Conservation (phyloP, 176 grass and related monocot species). For the Alopecurus myosuroides region DNA sequence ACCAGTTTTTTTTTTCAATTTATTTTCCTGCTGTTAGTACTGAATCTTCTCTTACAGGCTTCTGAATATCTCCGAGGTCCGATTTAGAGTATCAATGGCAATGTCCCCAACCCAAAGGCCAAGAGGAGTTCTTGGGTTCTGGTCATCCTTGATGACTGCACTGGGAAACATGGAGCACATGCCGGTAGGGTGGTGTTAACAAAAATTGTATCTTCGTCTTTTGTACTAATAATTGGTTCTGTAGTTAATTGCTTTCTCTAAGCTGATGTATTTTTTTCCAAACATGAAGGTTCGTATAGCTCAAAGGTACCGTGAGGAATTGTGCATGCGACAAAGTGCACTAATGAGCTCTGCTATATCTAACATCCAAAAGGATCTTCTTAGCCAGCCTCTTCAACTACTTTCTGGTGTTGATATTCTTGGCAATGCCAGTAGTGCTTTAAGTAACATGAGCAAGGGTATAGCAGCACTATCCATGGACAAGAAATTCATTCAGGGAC, state of each 20-base stretch:
- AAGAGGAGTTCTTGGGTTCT: constrained; percentile 97
- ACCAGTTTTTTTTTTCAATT: neutral
- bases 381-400: constrained; percentile 92
- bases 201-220: neutral
- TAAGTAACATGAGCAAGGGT: constrained; percentile 99
- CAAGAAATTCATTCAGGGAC: constrained; percentile 96
- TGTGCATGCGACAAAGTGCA: constrained; percentile 94
- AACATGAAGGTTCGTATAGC: constrained; percentile 70
- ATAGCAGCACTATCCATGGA: constrained; percentile 98
- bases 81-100: constrained; percentile 95
- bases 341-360: constrained; percentile 69
- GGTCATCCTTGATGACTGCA: constrained; percentile 98
- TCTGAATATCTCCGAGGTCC: constrained; percentile 87
- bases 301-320: constrained; percentile 74
- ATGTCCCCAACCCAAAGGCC: constrained; percentile 96
- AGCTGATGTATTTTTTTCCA: constrained; percentile 8
- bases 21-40: neutral
- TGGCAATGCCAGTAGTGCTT: constrained; percentile 96
- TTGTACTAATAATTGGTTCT: neutral
- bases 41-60: constrained; percentile 47
- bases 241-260: constrained; percentile 3
- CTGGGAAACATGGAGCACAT: constrained; percentile 99
- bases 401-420: constrained; percentile 99
- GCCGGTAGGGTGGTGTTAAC: constrained; percentile 53
- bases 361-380: constrained; percentile 93